Evolutionary conservation across 2,329 filamentous ascomycete species (phyloP).

Genomic region (Fusarium sp.): DNA sequence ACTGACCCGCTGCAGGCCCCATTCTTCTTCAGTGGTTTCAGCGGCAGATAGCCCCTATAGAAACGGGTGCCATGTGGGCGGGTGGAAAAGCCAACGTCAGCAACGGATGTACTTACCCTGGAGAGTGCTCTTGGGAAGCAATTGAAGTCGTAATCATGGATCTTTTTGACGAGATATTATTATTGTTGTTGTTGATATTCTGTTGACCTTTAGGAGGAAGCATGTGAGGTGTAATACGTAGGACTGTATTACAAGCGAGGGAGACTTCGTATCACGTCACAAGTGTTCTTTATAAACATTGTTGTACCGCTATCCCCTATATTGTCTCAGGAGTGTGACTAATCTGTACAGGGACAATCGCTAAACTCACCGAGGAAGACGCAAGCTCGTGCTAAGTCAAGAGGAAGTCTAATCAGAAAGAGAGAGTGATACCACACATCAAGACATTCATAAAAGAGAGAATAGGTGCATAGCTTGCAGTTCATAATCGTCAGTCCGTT

Average conservation of each 20-base stretch:
- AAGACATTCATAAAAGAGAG: not conserved
- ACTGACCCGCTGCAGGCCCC: not conserved
- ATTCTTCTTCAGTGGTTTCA: constrained; percentile 9
- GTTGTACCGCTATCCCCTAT: too few relatives aligned
- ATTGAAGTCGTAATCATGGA: not conserved
- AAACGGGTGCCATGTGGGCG: not conserved
- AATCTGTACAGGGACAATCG: not conserved
- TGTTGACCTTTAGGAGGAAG: not conserved
- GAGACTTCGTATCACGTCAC: not conserved
- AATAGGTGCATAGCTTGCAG: not conserved
- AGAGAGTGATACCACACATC: not conserved
- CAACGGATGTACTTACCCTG: constrained; percentile 9
- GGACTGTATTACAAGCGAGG: too few relatives aligned
- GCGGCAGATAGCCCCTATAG: constrained; percentile 17
- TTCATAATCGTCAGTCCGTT: not conserved
- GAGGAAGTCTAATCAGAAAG: not conserved
- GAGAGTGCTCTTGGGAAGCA: not conserved
- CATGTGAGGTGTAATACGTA: not conserved
- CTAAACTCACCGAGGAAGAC: not conserved
- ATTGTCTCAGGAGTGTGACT: not conserved
- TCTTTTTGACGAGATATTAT: not conserved
- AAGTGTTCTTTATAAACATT: not conserved
- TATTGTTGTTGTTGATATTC: not conserved
- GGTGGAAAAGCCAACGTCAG: not conserved
- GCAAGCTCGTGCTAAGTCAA: not conserved